These are phyloP conservation scores for Ambrosiella beaveri DNA, from an alignment of 2,329 filamentous ascomycete genomes.

Conservation along the genomic window DNA sequence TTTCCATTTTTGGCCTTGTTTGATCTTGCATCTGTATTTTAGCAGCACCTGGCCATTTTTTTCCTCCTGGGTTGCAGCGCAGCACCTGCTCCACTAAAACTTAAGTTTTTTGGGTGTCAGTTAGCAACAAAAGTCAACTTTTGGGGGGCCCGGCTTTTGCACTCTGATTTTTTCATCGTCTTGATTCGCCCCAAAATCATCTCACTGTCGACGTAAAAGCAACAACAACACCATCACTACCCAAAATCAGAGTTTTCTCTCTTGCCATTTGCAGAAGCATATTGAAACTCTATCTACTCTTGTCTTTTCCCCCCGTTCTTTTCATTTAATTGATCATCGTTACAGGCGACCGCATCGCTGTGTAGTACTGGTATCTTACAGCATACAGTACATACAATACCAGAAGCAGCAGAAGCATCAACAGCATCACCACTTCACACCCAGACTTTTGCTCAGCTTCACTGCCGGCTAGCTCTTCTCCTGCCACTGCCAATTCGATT, in stretches of 20 bases:
- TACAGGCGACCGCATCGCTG: background rate
- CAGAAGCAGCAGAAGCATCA: background rate
- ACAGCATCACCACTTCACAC: background rate
- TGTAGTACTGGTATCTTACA: background rate
- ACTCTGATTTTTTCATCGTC: background rate
- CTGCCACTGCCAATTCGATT: background rate
- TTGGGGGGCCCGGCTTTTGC: background rate
- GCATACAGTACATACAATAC: background rate
- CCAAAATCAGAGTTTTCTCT: background rate
- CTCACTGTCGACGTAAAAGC: background rate
- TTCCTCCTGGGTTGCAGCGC: background rate
- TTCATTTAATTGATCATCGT: background rate
- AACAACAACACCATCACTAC: background rate
- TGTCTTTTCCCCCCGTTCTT: background rate
- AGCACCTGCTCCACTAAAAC: background rate
- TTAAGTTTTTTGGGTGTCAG: background rate
- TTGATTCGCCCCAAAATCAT: background rate
- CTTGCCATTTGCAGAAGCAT: background rate
- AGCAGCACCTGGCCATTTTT: background rate
- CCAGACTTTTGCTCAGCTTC: background rate
- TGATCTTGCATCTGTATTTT: background rate
- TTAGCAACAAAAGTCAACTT: background rate
- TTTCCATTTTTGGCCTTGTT: background rate
- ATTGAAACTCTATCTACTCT: background rate
- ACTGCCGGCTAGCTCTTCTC: background rate